Base-by-base conservation (phyloP, 2,329 filamentous ascomycete genomes). In the Tolypocladium ophioglossoides region DNA sequence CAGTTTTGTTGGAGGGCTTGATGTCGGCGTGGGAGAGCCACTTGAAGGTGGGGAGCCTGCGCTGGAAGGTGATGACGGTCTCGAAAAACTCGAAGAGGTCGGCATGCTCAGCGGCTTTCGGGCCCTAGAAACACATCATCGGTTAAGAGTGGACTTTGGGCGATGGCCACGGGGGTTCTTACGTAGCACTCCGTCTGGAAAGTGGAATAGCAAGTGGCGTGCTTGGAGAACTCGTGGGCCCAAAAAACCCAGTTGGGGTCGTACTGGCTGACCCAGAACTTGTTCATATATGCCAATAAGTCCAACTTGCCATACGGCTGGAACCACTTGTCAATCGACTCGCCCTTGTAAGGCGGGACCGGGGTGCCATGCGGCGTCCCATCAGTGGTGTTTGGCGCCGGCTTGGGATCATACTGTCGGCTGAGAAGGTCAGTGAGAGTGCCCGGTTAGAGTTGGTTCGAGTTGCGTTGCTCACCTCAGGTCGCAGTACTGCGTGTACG, bases 401-500 rank as follows among this genome's bases (percentile, higher is more conserved):
- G 80, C 16, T 66, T 62, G 1, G 82, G 83, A 62, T 86, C 84
- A 59, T 83, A 86, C 66, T 87, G 83, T 0, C 83, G 78, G 52
- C 65, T 76, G 30, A 4, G 16, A 27, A 50, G 24, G 41, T 49
- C 35, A 40, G 37, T 37, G 14, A n/a, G 18, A 20, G 22, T 6
- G 9, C 6, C 4, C 11, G 22, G 18, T 27, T 14, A 1, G 18
- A 9, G 24, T 2, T 22, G 22, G 2, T 20, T 27, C 14, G 46
- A 16, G 35, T 1, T 4, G 35, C 50, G 20, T 47, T 24, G 18
- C 62, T 56, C 55, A 70, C 66, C 61, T 71, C 51, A 84, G 64
- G 62, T 87, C 84, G 68, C 84, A 87, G 67, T 85, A 87, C 58
- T 86, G 82, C 0, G 82, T 85, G 64, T 81, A 86, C 0, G 74